These are phyloP conservation scores for Candida morakotiae DNA, from an alignment of 805 yeast species.

Conservation along the genomic window DNA sequence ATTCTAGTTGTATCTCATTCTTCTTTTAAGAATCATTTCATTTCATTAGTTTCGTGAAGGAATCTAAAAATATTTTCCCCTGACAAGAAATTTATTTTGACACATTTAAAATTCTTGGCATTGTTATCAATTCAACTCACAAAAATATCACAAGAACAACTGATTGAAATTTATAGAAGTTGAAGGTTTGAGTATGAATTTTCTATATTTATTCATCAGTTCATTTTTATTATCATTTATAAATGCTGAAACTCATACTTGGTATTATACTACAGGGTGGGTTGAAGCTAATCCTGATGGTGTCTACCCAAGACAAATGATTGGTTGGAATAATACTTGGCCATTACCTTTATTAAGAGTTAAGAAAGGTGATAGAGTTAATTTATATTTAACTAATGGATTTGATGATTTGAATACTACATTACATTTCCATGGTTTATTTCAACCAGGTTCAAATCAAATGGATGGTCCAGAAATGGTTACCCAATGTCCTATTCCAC, in stretches of 20 bases:
- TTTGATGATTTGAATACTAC: slow-evolving; percentile 65
- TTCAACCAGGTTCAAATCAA: slow-evolving; percentile 65
- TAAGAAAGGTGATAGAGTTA: slow-evolving; percentile 75
- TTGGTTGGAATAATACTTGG: slow-evolving; percentile 67
- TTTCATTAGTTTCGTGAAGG: no score
- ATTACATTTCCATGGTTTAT: slow-evolving; percentile 92
- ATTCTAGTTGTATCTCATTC: no score
- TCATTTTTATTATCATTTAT: slow-evolving; percentile 10
- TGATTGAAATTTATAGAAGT: no score
- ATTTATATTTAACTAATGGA: slow-evolving; percentile 71
- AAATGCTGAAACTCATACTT: slow-evolving; percentile 50
- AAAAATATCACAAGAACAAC: no score
- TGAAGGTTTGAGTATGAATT: slow-evolving; percentile 14
- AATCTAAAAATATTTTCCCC: no score
- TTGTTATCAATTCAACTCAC: no score
- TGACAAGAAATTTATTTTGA: no score
- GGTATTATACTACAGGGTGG: slow-evolving; percentile 64
- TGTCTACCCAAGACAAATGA: slow-evolving; percentile 45
- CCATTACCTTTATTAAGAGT: slow-evolving; percentile 86
- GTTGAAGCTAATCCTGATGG: slow-evolving; percentile 71
- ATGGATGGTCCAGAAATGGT: slow-evolving; percentile 93
- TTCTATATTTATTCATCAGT: slow-evolving; percentile 9
- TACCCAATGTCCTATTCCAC: slow-evolving; percentile 86
- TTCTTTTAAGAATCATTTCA: no score
- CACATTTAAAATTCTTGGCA: no score